Evolutionary conservation across 2,329 filamentous ascomycete genomes (phyloP).

Genomic region (Westerdykella aurantiaca): DNA sequence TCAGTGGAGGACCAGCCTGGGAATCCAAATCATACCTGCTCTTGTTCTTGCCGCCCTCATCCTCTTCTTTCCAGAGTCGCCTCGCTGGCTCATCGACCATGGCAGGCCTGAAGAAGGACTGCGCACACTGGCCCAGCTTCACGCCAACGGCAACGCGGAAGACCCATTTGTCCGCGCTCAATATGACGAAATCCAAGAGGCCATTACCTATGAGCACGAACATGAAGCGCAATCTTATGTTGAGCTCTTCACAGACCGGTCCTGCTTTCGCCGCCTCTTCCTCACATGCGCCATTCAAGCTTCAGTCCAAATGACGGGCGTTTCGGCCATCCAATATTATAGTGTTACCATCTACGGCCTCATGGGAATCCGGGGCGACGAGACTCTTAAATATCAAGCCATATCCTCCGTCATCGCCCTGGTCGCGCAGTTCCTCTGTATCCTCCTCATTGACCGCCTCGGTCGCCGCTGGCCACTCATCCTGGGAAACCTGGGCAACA

Average conservation of each 20-base stretch:
- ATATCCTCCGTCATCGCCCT: slow-evolving; percentile 68
- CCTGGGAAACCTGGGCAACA: slow-evolving; percentile 64
- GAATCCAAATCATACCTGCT: slow-evolving; percentile 67
- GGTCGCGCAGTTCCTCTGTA: slow-evolving; percentile 62
- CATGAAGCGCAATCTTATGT: slow-evolving; percentile 63
- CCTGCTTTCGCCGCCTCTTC: slow-evolving; percentile 66
- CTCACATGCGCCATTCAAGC: slow-evolving; percentile 65
- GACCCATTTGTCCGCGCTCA: slow-evolving; percentile 69
- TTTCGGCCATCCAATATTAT: slow-evolving; percentile 63
- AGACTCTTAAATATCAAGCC: slow-evolving; percentile 68
- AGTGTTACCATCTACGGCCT: slow-evolving; percentile 61
- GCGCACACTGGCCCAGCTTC: slow-evolving; percentile 60
- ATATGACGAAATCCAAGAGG: slow-evolving; percentile 64
- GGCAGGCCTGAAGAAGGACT: slow-evolving; percentile 61
- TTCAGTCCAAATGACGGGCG: slow-evolving; percentile 68
- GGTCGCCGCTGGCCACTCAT: slow-evolving; percentile 71
- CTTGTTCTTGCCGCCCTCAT: slow-evolving; percentile 60
- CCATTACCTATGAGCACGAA: slow-evolving; percentile 61
- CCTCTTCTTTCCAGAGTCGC: slow-evolving; percentile 62
- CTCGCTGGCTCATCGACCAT: slow-evolving; percentile 69
- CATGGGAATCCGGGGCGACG: slow-evolving; percentile 60
- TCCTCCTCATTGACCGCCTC: slow-evolving; percentile 62
- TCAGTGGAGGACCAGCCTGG: slow-evolving; percentile 60
- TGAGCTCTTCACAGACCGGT: slow-evolving; percentile 61
- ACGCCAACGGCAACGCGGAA: slow-evolving; percentile 60